These are phyloP conservation scores for Hydrangea macrophylla DNA, from an alignment of 148 eudicot genomes.

Conservation along the genomic window DNA sequence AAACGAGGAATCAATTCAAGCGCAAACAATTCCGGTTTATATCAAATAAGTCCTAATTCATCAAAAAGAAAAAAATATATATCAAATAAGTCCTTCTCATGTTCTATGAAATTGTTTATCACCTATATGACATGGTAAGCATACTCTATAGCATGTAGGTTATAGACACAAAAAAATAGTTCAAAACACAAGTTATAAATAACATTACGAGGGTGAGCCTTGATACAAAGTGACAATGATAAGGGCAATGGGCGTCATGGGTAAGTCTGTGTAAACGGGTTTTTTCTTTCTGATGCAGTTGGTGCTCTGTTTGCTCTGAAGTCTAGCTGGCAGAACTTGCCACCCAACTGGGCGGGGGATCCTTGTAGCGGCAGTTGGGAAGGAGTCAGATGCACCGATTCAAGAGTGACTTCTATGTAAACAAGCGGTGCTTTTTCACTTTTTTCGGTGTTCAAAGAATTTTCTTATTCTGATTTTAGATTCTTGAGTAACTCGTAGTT, in stretches of 20 bases:
- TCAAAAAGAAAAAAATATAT: too few relatives aligned
- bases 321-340: constrained; percentile 56
- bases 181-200: too few relatives aligned
- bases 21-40: too few relatives aligned
- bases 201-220: too few relatives aligned
- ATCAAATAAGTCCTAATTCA: too few relatives aligned
- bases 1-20: too few relatives aligned
- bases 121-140: too few relatives aligned
- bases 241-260: neutral
- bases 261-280: too few relatives aligned
- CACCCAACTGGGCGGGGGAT: constrained; percentile 73
- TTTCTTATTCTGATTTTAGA: constrained; percentile 1
- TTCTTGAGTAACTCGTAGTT: constrained; percentile 10
- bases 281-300: constrained; percentile 39
- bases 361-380: constrained; percentile 79
- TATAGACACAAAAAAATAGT: too few relatives aligned
- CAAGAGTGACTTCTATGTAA: constrained; percentile 65
- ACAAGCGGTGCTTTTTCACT: constrained; percentile 11
- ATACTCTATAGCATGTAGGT: too few relatives aligned
- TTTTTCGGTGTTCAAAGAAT: neutral
- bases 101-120: too few relatives aligned
- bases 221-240: neutral
- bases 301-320: constrained; percentile 50
- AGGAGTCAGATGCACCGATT: constrained; percentile 54
- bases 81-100: too few relatives aligned